Conservation (phyloP, 495 filamentous ascomycete genomes). For the Aspergillus funiculosus region DNA sequence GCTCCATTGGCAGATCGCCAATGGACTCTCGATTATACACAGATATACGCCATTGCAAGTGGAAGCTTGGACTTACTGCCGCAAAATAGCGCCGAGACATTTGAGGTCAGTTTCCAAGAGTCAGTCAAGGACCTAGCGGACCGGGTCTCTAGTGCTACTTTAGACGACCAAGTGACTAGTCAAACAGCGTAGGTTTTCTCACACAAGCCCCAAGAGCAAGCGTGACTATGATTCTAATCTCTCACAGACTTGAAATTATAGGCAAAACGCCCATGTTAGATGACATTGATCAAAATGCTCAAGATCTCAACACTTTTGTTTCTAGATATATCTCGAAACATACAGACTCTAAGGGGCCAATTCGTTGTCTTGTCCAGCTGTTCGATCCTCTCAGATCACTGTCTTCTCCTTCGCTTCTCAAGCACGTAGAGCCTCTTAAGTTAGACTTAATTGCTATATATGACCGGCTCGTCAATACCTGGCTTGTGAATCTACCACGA, state of each 20-base stretch:
- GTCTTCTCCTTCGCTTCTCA: constrained; percentile 7
- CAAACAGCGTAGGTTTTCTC: constrained; percentile 28
- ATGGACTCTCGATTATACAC: constrained; percentile 31
- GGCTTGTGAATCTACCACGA: constrained; percentile 32
- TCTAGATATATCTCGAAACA: constrained; percentile 13
- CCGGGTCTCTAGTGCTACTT: neutral
- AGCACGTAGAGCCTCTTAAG: constrained; percentile 1
- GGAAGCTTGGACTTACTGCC: constrained; percentile 8
- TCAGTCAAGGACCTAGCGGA: constrained; percentile 16
- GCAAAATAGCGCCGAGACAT: neutral
- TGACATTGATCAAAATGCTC: constrained; percentile 34
- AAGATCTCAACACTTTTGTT: constrained; percentile 23
- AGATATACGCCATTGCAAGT: constrained; percentile 26
- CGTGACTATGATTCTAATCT: too few relatives aligned
- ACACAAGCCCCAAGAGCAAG: too few relatives aligned
- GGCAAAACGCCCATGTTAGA: constrained; percentile 21
- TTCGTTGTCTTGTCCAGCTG: constrained; percentile 20
- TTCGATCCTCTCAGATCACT: constrained; percentile 11
- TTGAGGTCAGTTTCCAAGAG: constrained; percentile 16
- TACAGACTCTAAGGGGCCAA: neutral
- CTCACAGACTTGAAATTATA: constrained; percentile 28
- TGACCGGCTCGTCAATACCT: constrained; percentile 35
- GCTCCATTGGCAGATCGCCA: constrained; percentile 14
- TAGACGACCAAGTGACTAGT: constrained; percentile 4
- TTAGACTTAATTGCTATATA: constrained; percentile 31